Conservation (phyloP, 2,329 filamentous ascomycete species). For the Herpotrichia juniperi region DNA sequence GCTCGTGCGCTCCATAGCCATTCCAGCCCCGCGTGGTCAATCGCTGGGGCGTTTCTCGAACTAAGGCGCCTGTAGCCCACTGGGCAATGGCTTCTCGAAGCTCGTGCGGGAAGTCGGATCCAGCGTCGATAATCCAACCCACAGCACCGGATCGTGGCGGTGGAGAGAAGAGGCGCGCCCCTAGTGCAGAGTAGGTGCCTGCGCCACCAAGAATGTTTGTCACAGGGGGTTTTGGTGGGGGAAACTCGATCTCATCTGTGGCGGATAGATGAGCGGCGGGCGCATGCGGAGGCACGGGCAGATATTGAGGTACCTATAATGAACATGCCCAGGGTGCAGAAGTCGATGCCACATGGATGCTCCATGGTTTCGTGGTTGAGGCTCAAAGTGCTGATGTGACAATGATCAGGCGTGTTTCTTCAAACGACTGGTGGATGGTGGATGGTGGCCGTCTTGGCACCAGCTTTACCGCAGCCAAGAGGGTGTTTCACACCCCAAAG, state of each 20-base stretch:
- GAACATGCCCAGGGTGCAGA: slow-evolving; percentile 68
- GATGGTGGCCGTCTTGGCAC: slow-evolving; percentile 21
- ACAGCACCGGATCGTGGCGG: slow-evolving; percentile 67
- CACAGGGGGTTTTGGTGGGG: slow-evolving; percentile 70
- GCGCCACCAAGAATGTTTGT: slow-evolving; percentile 85
- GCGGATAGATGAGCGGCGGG: slow-evolving; percentile 12
- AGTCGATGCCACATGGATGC: slow-evolving; percentile 51
- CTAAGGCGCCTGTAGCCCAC: slow-evolving; percentile 77
- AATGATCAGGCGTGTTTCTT: neutral
- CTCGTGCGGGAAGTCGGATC: slow-evolving; percentile 79
- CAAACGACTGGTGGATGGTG: slow-evolving; percentile 12
- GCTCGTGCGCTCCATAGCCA: slow-evolving; percentile 74
- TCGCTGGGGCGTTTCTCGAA: slow-evolving; percentile 69
- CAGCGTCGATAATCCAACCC: slow-evolving; percentile 90
- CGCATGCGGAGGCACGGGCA: slow-evolving; percentile 4
- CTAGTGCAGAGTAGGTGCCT: slow-evolving; percentile 84
- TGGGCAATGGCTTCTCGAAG: slow-evolving; percentile 68
- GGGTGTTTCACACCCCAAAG: too few species aligned
- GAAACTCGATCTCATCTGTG: slow-evolving; percentile 89
- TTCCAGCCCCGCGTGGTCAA: slow-evolving; percentile 93
- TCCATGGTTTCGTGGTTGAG: slow-evolving; percentile 1
- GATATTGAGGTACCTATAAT: slow-evolving; percentile 59
- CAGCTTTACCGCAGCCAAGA: slow-evolving; percentile 18
- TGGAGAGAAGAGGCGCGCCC: slow-evolving; percentile 86
- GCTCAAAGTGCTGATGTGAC: neutral